Percentiles rank a stretch among this genome's conserved stretches.
These are phyloP conservation scores for Cyberlindnera mrakii DNA, from an alignment of 805 yeast genomes.

Conservation along the genomic window DNA sequence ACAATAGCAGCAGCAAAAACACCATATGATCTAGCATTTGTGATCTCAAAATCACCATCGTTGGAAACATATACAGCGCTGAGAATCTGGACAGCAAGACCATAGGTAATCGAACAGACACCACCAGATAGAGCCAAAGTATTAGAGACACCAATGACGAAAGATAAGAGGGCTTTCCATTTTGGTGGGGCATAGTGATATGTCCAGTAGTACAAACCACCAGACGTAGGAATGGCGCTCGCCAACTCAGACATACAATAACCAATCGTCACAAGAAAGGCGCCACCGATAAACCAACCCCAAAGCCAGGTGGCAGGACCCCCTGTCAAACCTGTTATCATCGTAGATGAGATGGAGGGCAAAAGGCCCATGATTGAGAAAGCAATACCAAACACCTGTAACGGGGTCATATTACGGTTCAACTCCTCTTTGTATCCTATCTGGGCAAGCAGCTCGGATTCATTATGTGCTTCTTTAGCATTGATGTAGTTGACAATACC, in stretches of 20 bases:
- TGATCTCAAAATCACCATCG: constrained; percentile 44
- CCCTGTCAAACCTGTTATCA: constrained; percentile 38
- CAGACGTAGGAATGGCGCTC: constrained; percentile 66
- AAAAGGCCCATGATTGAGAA: constrained; percentile 60
- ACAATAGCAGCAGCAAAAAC: constrained; percentile 57
- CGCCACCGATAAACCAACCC: constrained; percentile 64
- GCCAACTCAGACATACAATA: constrained; percentile 59
- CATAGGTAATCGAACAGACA: constrained; percentile 57
- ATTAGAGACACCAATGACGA: constrained; percentile 58
- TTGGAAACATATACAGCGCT: constrained; percentile 40
- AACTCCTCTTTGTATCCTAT: constrained; percentile 66
- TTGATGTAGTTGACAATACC: constrained; percentile 13
- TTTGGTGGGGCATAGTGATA: constrained; percentile 55
- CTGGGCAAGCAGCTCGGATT: constrained; percentile 10
- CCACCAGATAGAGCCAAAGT: constrained; percentile 58
- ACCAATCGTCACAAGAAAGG: constrained; percentile 55
- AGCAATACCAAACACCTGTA: constrained; percentile 61
- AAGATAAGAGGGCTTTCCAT: constrained; percentile 45
- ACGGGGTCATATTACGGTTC: constrained; percentile 47
- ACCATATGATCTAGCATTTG: constrained; percentile 48
- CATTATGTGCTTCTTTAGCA: constrained; percentile 11
- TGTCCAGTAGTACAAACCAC: constrained; percentile 68
- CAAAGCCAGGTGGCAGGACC: constrained; percentile 59
- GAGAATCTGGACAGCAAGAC: constrained; percentile 48
- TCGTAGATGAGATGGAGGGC: constrained; percentile 50